A percentile compares a stretch with the other conserved stretches of the same genome.
Evolutionary conservation across 1,284 basidiomycete species (phyloP).

Genomic region (Pseudozyma pruni): DNA sequence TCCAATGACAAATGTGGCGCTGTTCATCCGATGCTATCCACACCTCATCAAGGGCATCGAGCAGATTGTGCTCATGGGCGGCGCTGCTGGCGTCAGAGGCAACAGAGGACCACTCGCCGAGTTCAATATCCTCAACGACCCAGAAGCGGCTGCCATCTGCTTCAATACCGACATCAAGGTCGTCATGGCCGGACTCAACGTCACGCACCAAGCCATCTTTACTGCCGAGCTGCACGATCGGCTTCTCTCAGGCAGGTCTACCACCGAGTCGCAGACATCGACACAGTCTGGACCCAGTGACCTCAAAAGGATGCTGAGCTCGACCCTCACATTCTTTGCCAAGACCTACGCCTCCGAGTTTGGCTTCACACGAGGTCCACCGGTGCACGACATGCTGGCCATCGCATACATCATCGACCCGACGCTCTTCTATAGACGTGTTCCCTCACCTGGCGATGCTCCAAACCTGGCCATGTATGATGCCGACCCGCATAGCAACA

Average conservation of each 20-base stretch:
- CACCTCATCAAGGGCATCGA: constrained; percentile 51
- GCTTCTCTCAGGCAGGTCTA: constrained; percentile 19
- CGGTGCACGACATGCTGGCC: constrained; percentile 61
- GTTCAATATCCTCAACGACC: constrained; percentile 63
- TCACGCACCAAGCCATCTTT: constrained; percentile 61
- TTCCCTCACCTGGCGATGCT: constrained; percentile 41
- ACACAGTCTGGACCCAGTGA: constrained; percentile 33
- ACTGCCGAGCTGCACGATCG: constrained; percentile 47
- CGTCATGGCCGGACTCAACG: constrained; percentile 62
- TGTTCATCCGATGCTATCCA: constrained; percentile 54
- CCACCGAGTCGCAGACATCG: constrained; percentile 15
- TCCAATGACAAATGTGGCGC: constrained; percentile 60
- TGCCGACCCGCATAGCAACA: constrained; percentile 42
- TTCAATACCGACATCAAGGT: constrained; percentile 55
- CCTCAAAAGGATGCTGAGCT: constrained; percentile 48
- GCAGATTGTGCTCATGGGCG: constrained; percentile 62
- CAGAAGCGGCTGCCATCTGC: constrained; percentile 59
- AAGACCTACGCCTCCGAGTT: constrained; percentile 54
- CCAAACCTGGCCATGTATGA: constrained; percentile 28
- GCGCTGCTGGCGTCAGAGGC: constrained; percentile 52
- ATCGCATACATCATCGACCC: constrained; percentile 60
- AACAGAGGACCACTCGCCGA: constrained; percentile 57
- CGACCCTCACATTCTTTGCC: constrained; percentile 56
- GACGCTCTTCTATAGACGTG: constrained; percentile 51
- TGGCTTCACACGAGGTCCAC: constrained; percentile 56